Base-by-base conservation (phyloP, 73 alveolate species). In the Paramecium primaurelia region DNA sequence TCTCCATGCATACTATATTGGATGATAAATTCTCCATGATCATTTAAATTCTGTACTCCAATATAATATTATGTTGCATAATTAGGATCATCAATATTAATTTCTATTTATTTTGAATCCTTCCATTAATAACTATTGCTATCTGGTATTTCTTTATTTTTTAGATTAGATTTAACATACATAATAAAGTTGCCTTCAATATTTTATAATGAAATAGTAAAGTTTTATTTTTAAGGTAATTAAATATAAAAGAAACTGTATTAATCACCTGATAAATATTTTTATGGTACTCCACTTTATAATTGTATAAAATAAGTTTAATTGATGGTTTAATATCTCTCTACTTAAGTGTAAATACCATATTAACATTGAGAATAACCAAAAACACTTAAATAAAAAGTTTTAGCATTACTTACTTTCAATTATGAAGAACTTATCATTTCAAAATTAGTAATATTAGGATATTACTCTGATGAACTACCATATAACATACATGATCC, bases 101-200 rank as follows among this genome's bases (percentile, higher is more conserved):
- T 80, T 32, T 45, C 30, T 2, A 80, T 80, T 20, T 42, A 25
- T 25, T 64, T 80, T 26, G 14, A 8, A 25, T 49, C 91, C n/a
- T 80, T 49, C 91, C 91, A 80, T 49, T 47, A 6, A 8, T 20
- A 42, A 38, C 68, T 26, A 80, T 80, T 32, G 38, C 91, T 80
- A 80, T 80, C 91, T 10, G 91, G 91, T 11, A 80, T 47, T 47
- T 80, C 91, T 14, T 42, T 8, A 20, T 80, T 25, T 6, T 22
- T 9, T 9, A 8, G 34, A n/a, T 28, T 34, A 3, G 77, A 18
- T 8, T 45, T 80, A n/a, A 80, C 91, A 80, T 44, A 80, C 77
- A 80, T 45, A 45, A 80, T 45, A 32, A 80, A 80, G 10, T 40
- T 18, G 8, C 91, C 91, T 18, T 47, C 58, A 45, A 25, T 26